These are phyloP conservation scores for Hanseniaspora lindneri DNA, from an alignment of 805 yeast genomes.

Conservation along the genomic window DNA sequence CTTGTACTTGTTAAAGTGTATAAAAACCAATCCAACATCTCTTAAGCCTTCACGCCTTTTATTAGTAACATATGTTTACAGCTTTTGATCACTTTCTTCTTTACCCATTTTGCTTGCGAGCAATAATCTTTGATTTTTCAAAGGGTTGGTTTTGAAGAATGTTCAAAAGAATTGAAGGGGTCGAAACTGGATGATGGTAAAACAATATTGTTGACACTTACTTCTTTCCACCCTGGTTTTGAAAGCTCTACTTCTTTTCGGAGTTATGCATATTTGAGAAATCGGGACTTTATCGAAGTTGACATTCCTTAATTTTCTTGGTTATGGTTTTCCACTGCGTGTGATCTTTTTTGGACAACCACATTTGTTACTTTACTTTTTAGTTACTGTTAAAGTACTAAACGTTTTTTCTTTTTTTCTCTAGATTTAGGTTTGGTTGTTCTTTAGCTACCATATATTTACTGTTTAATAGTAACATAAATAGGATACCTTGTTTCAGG, in stretches of 20 bases:
- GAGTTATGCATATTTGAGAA: slow-evolving; percentile 23
- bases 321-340: no score
- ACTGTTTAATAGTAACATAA: no score
- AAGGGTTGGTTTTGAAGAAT: slow-evolving; percentile 14
- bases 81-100: slow-evolving; percentile 8
- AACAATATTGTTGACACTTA: slow-evolving; percentile 18
- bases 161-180: slow-evolving; percentile 14
- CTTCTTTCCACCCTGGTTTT: slow-evolving; percentile 32
- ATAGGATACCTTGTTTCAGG: no score
- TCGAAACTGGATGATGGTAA: slow-evolving; percentile 31
- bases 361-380: no score
- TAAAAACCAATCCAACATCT: slow-evolving; percentile 14
- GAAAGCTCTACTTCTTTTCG: slow-evolving; percentile 17
- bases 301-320: no score
- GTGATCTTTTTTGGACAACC: no score
- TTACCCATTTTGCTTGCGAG: slow-evolving; percentile 15
- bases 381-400: no score
- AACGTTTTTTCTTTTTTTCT: no score
- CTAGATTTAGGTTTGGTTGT: no score
- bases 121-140: slow-evolving; percentile 10
- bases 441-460: no score
- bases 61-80: slow-evolving; percentile 7
- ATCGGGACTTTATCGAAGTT: slow-evolving; percentile 15
- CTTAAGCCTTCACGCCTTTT: slow-evolving; percentile 17
- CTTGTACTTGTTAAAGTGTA: neutral